Percentiles rank a stretch among this genome's conserved stretches.
These are phyloP conservation scores for Fusarium gaditjirri DNA, from an alignment of 2,329 filamentous ascomycete species.

Conservation along the genomic window DNA sequence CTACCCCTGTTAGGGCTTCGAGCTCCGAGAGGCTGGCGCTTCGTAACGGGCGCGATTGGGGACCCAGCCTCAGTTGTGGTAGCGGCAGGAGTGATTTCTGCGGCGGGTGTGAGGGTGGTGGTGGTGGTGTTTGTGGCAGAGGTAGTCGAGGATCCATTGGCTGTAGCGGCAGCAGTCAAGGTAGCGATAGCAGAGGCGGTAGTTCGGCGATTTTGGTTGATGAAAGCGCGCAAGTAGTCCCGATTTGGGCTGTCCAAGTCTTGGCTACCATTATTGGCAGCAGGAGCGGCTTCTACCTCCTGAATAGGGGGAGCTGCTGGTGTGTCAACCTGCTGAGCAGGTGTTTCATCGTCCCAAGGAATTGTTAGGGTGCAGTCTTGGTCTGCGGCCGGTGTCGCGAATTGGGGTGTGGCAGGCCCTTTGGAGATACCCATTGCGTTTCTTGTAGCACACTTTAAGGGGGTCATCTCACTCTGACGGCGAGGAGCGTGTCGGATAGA, in stretches of 20 bases:
- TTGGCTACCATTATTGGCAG: constrained; percentile 2
- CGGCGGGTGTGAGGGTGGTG: constrained; percentile 36
- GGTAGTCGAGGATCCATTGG: constrained; percentile 46
- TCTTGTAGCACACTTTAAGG: not conserved
- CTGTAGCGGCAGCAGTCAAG: constrained; percentile 28
- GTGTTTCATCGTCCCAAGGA: not conserved
- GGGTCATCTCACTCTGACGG: constrained; percentile 9
- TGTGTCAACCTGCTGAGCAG: not conserved
- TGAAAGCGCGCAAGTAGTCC: constrained; percentile 51
- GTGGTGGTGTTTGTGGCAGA: constrained; percentile 26
- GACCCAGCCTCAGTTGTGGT: constrained; percentile 47
- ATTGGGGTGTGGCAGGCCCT: not conserved
- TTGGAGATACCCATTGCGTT: not conserved
- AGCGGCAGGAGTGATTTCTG: constrained; percentile 35
- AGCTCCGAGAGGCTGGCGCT: constrained; percentile 48
- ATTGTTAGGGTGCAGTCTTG: not conserved
- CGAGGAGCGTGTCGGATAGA: not conserved
- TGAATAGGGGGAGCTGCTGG: not conserved
- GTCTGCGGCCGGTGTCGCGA: not conserved
- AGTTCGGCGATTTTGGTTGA: constrained; percentile 47
- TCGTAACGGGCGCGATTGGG: constrained; percentile 40
- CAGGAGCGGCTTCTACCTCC: constrained; percentile 14
- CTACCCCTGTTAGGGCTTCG: constrained; percentile 52
- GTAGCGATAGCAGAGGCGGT: constrained; percentile 25
- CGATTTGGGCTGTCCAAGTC: constrained; percentile 50